Conservation (phyloP, 2,329 filamentous ascomycete genomes). For the Periconia sp. region DNA sequence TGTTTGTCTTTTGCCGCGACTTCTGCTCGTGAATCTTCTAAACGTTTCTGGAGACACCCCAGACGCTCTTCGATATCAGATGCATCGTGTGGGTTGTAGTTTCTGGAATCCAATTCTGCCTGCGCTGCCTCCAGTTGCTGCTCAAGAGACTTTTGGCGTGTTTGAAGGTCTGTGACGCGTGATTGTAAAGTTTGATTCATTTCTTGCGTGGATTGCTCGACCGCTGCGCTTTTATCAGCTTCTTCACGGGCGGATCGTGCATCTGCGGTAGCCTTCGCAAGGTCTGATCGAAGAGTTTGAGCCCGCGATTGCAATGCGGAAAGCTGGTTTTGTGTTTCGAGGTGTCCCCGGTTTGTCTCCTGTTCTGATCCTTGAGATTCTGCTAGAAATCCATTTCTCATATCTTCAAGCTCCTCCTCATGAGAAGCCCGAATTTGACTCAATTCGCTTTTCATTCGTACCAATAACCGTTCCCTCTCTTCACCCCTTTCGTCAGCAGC, state of each 20-base stretch:
- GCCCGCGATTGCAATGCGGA: constrained; percentile 27
- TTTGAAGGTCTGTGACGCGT: constrained; percentile 24
- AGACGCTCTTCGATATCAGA: constrained; percentile 25
- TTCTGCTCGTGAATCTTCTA: constrained; percentile 14
- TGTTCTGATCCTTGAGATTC: constrained; percentile 2
- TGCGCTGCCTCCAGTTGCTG: constrained; percentile 29
- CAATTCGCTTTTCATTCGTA: constrained; percentile 18
- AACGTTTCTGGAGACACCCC: constrained; percentile 19
- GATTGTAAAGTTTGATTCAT: constrained; percentile 11
- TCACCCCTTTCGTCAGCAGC: constrained; percentile 13
- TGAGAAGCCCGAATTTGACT: constrained; percentile 12
- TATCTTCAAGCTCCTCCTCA: constrained; percentile 12
- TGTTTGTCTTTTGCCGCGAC: constrained; percentile 7
- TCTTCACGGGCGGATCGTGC: constrained; percentile 26
- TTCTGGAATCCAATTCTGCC: constrained; percentile 25
- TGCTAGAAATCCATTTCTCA: constrained; percentile 4
- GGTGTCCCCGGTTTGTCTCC: constrained; percentile 9
- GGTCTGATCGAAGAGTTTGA: constrained; percentile 24
- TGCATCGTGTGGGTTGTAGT: constrained; percentile 28
- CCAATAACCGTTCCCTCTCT: constrained; percentile 14
- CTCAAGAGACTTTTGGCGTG: constrained; percentile 22
- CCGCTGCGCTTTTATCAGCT: constrained; percentile 13
- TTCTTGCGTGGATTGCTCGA: constrained; percentile 10
- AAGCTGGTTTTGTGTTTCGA: constrained; percentile 21
- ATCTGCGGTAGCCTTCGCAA: constrained; percentile 29